Conservation (phyloP, 1,139 yeast species). For the Suhomyces yuchorum region DNA sequence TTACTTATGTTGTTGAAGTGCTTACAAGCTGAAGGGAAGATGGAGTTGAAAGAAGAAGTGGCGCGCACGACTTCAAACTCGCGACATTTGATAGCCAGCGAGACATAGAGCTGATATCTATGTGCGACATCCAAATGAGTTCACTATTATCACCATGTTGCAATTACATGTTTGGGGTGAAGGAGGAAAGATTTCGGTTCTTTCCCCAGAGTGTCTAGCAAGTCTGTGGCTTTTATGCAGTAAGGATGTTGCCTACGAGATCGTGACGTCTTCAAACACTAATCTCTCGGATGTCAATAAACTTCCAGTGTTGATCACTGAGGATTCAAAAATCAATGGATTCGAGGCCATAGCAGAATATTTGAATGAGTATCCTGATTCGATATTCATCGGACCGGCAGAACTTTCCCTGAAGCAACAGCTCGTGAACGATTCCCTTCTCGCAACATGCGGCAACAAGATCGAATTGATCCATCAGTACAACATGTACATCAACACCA, state of each 20-base stretch:
- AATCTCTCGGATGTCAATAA: constrained; percentile 52
- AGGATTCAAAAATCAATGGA: constrained; percentile 44
- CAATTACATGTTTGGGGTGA: constrained; percentile 62
- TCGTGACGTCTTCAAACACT: constrained; percentile 62
- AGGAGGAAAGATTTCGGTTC: constrained; percentile 32
- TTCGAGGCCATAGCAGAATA: constrained; percentile 46
- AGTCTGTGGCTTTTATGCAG: constrained; percentile 34
- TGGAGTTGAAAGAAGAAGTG: constrained; percentile 5
- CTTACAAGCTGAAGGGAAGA: not conserved
- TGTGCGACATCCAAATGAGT: constrained; percentile 2
- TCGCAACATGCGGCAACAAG: constrained; percentile 36
- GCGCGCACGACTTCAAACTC: constrained; percentile 3
- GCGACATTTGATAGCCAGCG: not conserved
- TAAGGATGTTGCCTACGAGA: constrained; percentile 17
- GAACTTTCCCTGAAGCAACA: constrained; percentile 12
- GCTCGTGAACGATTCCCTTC: constrained; percentile 20
- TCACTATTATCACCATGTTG: constrained; percentile 5
- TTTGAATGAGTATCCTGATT: constrained; percentile 21
- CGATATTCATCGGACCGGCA: constrained; percentile 17
- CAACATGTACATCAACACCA: constrained; percentile 58
- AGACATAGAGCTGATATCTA: not conserved
- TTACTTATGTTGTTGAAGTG: not conserved
- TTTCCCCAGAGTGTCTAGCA: constrained; percentile 46
- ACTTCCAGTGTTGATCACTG: constrained; percentile 56
- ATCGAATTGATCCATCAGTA: constrained; percentile 58